Evolutionary conservation across 1,284 basidiomycete genomes (phyloP).

Genomic region (Veloporphyrellus conicus): DNA sequence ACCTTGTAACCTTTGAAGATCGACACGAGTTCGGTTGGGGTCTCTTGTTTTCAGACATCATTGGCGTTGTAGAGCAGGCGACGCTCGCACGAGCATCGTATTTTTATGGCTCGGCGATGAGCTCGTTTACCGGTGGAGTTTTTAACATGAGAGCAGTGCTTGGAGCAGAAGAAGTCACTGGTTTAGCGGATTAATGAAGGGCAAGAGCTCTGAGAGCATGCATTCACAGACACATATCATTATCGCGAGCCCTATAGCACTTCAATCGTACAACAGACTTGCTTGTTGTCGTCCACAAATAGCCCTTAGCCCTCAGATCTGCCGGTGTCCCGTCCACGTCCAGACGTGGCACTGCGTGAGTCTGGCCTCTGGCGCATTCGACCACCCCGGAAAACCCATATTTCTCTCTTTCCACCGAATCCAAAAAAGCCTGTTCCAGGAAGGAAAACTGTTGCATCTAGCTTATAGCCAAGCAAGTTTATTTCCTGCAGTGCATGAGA

Average conservation of each 20-base stretch:
- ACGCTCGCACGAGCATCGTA: conserved; percentile 35
- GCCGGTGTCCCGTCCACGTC: conserved; percentile 16
- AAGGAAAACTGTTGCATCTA: conserved; percentile 46
- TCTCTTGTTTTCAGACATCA: conserved; percentile 38
- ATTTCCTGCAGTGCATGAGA: conserved; percentile 44
- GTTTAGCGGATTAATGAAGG: conserved; percentile 25
- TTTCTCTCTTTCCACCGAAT: conserved; percentile 41
- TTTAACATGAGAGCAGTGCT: conserved; percentile 36
- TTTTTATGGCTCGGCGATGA: conserved; percentile 42
- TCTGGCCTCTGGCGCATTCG: conserved; percentile 32
- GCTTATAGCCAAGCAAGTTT: conserved; percentile 39
- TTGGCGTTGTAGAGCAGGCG: conserved; percentile 40
- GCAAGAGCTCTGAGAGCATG: background rate
- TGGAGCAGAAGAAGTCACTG: conserved; percentile 24
- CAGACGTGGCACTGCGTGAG: conserved; percentile 27
- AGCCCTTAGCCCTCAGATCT: background rate
- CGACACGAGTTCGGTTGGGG: conserved; percentile 37
- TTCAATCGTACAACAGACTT: conserved; percentile 16
- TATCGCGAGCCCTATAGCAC: conserved; percentile 1
- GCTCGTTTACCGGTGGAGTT: conserved; percentile 38
- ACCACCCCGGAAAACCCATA: conserved; percentile 45
- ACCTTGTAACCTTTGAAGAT: conserved; percentile 38
- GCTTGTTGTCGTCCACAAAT: background rate
- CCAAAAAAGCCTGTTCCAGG: conserved; percentile 40
- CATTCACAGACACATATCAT: background rate